phyloP scores from a whole-genome alignment of 495 filamentous ascomycete genomes.

The Aspergillus incahuasiensis region DNA sequence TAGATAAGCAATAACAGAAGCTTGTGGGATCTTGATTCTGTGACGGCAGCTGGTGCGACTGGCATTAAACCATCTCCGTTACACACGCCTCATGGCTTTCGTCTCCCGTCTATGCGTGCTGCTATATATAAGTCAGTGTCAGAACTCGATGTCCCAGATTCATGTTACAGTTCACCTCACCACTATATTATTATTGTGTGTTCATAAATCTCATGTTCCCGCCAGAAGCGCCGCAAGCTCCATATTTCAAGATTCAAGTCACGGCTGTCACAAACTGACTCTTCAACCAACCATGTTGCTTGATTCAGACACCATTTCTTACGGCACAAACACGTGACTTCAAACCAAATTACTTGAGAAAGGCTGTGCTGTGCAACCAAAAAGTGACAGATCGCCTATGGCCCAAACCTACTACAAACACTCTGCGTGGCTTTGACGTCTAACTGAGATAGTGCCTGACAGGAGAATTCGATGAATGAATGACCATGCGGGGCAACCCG shows the following conservation, averaged over 20 bases:
- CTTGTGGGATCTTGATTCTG: not conserved
- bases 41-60: not conserved
- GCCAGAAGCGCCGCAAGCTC: not conserved
- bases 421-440: not conserved
- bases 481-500: not conserved
- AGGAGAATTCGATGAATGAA: not conserved
- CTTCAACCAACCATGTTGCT: not conserved
- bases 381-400: not conserved
- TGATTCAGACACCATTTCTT: not conserved
- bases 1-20: not conserved
- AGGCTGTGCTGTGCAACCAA: too few species aligned
- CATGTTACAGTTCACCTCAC: not conserved
- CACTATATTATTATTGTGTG: not conserved
- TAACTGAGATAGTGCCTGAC: not conserved
- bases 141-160: not conserved
- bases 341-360: not conserved
- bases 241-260: not conserved
- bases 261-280: not conserved
- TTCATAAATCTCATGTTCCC: not conserved
- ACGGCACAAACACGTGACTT: not conserved
- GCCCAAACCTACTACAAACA: not conserved
- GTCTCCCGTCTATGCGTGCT: not conserved
- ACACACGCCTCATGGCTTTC: conserved; percentile 3
- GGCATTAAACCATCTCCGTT: not conserved
- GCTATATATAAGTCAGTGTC: not conserved